Percentiles rank a stretch among this genome's conserved stretches.
Evolutionary conservation across 2,329 filamentous ascomycete species (phyloP).

Genomic region (Fusarium ramigenum): DNA sequence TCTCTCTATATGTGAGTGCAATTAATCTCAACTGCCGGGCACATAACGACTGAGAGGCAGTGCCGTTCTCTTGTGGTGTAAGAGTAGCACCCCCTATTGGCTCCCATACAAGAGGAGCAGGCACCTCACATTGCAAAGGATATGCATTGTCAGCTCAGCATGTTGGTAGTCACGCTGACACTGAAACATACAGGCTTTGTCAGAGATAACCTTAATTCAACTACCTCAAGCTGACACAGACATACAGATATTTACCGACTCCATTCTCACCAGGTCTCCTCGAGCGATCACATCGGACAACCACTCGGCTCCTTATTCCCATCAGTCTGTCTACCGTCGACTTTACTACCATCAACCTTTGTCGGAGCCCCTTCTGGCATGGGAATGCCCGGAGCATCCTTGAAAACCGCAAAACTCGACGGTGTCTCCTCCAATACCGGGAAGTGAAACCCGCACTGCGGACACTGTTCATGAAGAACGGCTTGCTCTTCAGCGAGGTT

Average conservation of each 20-base stretch:
- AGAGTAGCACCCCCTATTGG: conserved; percentile 1
- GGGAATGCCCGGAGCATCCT: neutral
- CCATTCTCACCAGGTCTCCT: neutral
- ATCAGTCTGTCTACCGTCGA: neutral
- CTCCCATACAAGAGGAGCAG: neutral
- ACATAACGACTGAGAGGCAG: neutral
- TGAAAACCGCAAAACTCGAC: conserved; percentile 28
- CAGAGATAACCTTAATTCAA: conserved; percentile 21
- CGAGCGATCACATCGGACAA: neutral
- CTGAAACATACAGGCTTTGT: neutral
- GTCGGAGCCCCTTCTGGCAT: neutral
- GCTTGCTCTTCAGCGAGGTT: conserved; percentile 30
- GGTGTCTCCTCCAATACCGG: conserved; percentile 25
- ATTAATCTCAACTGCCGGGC: neutral
- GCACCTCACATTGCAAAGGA: neutral
- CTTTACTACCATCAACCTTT: neutral
- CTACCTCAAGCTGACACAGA: neutral
- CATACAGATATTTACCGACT: neutral
- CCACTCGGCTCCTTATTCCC: neutral
- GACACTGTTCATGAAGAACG: conserved; percentile 23
- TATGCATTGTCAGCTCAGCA: neutral
- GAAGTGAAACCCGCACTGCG: conserved; percentile 30
- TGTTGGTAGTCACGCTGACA: neutral
- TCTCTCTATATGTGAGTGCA: neutral
- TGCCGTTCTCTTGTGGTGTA: neutral